Base-by-base conservation (phyloP, 2,329 filamentous ascomycete genomes). In the Diaporthe ampelina region DNA sequence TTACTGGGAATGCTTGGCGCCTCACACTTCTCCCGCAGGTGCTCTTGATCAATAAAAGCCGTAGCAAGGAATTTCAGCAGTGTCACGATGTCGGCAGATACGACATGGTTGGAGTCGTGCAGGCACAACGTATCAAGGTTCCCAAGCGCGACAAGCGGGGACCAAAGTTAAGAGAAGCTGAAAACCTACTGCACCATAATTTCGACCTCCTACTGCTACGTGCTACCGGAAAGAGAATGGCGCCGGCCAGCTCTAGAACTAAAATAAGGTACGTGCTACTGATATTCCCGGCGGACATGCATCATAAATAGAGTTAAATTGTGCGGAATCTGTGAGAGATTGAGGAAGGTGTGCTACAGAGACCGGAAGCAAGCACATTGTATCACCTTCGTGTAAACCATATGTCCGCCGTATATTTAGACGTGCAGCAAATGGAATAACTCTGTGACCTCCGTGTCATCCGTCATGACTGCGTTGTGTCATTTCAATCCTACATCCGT, bases 281-380 rank as follows among this genome's bases (percentile, higher is more conserved):
- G 29, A 21, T 52, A 40, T 24, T 52, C n/a, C 29, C 35, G 32
- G 19, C 21, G 15, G 10, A 37, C 17, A 48, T 54, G n/a, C 9
- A 32, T 29, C 21, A 26, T 5, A 54, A 52, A 54, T 9, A 68
- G 48, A 68, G 63, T 54, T 54, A 54, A 15, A 54, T 68, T 54
- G 32, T 8, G 24, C 63, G 63, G 21, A 35, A 3, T 29, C 61
- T 19, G 45, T 37, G 43, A 37, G 29, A 68, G 63, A 29, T 68
- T 54, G 35, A 3, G 15, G n/a, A 3, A 15, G 48, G 26, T 24
- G 45, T 19, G 19, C 45, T 52, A 68, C 45, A 5, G 21, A 1
- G 8, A 15, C n/a, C 63, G 45, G 45, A 21, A 24, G n/a, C n/a
- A 40, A 54, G 32, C 19, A 48, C 3, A 48, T 40, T 67, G 48